Conservation (phyloP, 75 land plant genomes). For the Larix kaempferi region DNA sequence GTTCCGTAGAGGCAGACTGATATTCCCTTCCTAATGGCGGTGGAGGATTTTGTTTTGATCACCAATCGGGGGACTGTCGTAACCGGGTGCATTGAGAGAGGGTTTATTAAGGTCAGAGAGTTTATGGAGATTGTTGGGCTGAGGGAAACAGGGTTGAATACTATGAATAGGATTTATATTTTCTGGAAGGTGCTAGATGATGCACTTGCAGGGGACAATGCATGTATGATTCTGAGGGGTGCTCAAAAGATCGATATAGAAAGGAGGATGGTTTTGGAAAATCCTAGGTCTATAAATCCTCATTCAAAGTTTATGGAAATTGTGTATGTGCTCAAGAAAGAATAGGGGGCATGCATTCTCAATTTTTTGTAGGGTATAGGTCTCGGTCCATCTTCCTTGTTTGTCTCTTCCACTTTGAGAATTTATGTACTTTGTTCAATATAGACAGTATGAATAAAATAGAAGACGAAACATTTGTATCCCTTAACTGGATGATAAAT, state of each 20-base stretch:
- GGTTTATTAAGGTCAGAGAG: conserved; percentile 76
- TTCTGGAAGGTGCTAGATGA: conserved; percentile 89
- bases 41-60: conserved; percentile 95
- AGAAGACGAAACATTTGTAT: no score
- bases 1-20: conserved; percentile 75
- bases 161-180: conserved; percentile 94
- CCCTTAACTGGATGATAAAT: no score
- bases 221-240: conserved; percentile 72
- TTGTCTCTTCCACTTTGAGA: no score
- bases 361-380: no score
- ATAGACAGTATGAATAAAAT: no score
- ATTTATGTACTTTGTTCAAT: no score
- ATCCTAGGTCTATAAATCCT: conserved; percentile 74
- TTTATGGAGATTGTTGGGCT: conserved; percentile 85
- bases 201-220: conserved; percentile 86
- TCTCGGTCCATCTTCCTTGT: no score
- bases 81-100: conserved; percentile 92
- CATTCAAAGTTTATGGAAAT: conserved; percentile 68
- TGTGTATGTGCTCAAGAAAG: conserved; percentile 87
- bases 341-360: no score
- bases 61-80: conserved; percentile 95
- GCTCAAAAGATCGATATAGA: conserved; percentile 70
- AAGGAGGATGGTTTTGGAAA: conserved; percentile 84
- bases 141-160: conserved; percentile 66
- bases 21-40: conserved; percentile 76